phyloP scores from a whole-genome alignment of 768 basidiomycete genomes.

The Cubamyces sp. region DNA sequence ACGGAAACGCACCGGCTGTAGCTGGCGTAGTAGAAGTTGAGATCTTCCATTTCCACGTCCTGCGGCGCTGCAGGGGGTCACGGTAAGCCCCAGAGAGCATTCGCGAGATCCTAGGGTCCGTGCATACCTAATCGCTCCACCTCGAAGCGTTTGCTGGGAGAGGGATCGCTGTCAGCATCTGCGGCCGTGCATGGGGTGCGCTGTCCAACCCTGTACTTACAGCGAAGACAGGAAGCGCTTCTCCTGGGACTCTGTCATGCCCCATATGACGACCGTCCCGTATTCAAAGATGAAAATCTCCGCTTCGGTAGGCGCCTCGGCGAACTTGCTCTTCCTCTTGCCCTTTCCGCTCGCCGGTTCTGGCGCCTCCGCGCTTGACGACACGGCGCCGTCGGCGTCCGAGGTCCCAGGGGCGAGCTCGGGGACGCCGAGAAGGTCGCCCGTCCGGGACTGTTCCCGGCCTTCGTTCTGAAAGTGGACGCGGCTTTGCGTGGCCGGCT shows the following conservation, averaged over 20 bases:
- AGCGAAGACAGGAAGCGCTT: slow-evolving; percentile 87
- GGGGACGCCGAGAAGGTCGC: slow-evolving; percentile 79
- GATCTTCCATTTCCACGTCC: slow-evolving; percentile 93
- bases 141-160: slow-evolving; percentile 86
- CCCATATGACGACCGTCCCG: slow-evolving; percentile 96
- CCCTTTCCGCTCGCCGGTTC: slow-evolving; percentile 42
- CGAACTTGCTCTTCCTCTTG: slow-evolving; percentile 66
- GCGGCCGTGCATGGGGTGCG: neutral
- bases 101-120: neutral
- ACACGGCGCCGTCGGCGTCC: slow-evolving; percentile 25
- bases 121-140: slow-evolving; percentile 78
- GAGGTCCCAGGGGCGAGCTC: slow-evolving; percentile 54
- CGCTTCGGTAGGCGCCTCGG: slow-evolving; percentile 67
- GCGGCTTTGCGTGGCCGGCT: slow-evolving; percentile 25
- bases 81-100: neutral
- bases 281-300: slow-evolving; percentile 95
- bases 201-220: slow-evolving; percentile 49
- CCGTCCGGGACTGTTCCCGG: slow-evolving; percentile 44
- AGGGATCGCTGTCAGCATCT: slow-evolving; percentile 4
- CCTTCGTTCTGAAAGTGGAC: slow-evolving; percentile 24
- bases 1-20: slow-evolving; percentile 73
- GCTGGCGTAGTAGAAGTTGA: slow-evolving; percentile 96
- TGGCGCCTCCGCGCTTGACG: slow-evolving; percentile 13
- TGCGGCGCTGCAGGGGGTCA: slow-evolving; percentile 63
- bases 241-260: slow-evolving; percentile 94